A percentile compares a stretch with the other conserved stretches of the same genome.
Conservation (phyloP, 2,329 filamentous ascomycete genomes). For the Raffaelea albimanens region DNA sequence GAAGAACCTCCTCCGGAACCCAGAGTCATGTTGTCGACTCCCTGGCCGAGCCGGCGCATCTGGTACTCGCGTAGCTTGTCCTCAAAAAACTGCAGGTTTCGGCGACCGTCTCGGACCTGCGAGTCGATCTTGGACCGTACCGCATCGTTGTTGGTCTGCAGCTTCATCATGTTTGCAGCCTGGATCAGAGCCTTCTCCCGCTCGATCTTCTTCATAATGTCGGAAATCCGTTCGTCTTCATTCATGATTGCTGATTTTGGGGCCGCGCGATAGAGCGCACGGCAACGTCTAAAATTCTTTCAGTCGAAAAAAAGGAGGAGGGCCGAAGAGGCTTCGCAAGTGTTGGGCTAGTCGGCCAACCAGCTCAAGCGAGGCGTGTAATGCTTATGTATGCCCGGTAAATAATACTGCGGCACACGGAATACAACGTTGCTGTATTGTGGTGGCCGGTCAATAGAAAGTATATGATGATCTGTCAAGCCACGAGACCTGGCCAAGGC, state of each 20-base stretch:
- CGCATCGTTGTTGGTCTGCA: slow-evolving; percentile 86
- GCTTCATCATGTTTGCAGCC: slow-evolving; percentile 88
- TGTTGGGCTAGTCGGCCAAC: too few relatives aligned
- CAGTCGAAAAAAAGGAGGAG: background rate
- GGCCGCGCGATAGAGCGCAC: slow-evolving; percentile 8
- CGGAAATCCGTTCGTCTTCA: slow-evolving; percentile 58
- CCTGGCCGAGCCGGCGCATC: slow-evolving; percentile 63
- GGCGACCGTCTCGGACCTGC: slow-evolving; percentile 85
- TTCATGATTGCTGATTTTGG: slow-evolving; percentile 39
- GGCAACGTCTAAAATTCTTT: slow-evolving; percentile 1
- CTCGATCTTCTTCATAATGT: slow-evolving; percentile 95
- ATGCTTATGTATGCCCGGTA: too few relatives aligned
- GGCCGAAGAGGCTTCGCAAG: background rate
- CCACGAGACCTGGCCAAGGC: too few relatives aligned
- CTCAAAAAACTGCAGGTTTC: slow-evolving; percentile 88
- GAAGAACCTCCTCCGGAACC: slow-evolving; percentile 32
- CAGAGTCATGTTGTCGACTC: slow-evolving; percentile 58
- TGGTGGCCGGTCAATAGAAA: too few relatives aligned
- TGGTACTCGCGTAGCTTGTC: slow-evolving; percentile 83
- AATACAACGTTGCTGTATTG: too few relatives aligned
- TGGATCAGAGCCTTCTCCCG: slow-evolving; percentile 92
- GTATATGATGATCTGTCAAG: too few relatives aligned
- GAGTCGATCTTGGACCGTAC: slow-evolving; percentile 86
- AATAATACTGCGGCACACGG: too few relatives aligned
- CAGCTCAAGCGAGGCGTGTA: too few relatives aligned